Percentiles rank a stretch among this genome's conserved stretches.
Conservation (phyloP, 306 rosid species). For the Comarum palustre region DNA sequence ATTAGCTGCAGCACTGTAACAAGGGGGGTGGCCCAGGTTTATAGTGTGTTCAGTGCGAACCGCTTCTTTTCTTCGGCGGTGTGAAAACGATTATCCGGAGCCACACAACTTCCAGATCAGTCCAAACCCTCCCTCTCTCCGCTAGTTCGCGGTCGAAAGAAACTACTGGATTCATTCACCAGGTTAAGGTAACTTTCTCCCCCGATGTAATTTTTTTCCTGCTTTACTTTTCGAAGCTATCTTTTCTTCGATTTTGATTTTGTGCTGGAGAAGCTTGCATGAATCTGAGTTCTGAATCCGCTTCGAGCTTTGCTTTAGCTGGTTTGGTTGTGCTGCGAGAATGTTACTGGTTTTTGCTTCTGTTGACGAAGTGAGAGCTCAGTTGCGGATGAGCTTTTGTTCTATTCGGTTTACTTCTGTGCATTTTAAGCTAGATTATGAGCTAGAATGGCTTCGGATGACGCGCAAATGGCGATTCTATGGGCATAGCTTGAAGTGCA, state of each 20-base stretch:
- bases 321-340: neutral
- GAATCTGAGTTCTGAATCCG: neutral
- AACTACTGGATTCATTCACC: slow-evolving; percentile 27
- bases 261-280: neutral
- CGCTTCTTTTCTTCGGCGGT: slow-evolving; percentile 43
- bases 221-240: neutral
- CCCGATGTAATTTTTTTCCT: neutral
- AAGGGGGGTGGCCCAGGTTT: slow-evolving; percentile 77
- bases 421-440: slow-evolving; percentile 10
- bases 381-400: neutral
- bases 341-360: neutral
- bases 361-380: slow-evolving; percentile 5
- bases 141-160: slow-evolving; percentile 27
- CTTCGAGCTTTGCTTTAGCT: neutral
- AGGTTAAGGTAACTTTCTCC: slow-evolving; percentile 34
- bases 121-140: slow-evolving; percentile 30
- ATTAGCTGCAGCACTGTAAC: neutral
- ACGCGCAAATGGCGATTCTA: neutral
- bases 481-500: neutral
- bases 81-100: slow-evolving; percentile 32
- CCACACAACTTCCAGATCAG: slow-evolving; percentile 30
- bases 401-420: neutral
- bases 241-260: slow-evolving; percentile 4
- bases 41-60: slow-evolving; percentile 31
- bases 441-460: neutral